These are phyloP conservation scores for Cladophialophora immunda DNA, from an alignment of 2,329 filamentous ascomycete species.

Conservation along the genomic window DNA sequence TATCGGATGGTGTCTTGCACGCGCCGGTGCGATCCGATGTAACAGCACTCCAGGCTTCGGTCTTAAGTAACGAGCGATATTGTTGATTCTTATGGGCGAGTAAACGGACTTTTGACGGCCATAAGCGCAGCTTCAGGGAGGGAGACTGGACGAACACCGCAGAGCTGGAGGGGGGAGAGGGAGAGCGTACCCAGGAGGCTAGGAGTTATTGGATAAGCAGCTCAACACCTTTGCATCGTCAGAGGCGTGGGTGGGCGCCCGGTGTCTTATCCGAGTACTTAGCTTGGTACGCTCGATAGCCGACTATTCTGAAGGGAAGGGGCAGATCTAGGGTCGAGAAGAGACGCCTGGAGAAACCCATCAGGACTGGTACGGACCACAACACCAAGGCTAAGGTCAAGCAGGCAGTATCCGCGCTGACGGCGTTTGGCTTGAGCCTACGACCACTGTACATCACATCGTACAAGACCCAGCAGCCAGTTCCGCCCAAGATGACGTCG, in stretches of 20 bases:
- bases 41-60: neutral
- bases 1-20: neutral
- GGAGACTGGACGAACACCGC: too few relatives aligned
- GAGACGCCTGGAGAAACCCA: neutral
- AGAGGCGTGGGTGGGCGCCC: too few relatives aligned
- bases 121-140: neutral
- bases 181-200: neutral
- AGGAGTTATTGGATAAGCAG: neutral
- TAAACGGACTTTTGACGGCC: neutral
- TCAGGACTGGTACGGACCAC: neutral
- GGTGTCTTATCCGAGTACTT: too few relatives aligned
- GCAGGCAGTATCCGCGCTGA: neutral
- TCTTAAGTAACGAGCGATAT: neutral
- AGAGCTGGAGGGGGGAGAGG: too few relatives aligned
- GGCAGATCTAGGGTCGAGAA: too few relatives aligned
- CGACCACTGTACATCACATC: neutral
- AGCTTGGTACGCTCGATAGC: too few relatives aligned
- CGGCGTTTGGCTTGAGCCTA: neutral
- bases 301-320: too few relatives aligned
- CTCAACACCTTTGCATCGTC: too few relatives aligned
- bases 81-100: neutral
- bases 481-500: neutral
- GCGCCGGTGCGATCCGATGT: too few relatives aligned
- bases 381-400: too few relatives aligned
- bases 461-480: neutral